These are phyloP conservation scores for Sclerotinia trifoliorum DNA, from an alignment of 2,329 filamentous ascomycete genomes.

Conservation along the genomic window DNA sequence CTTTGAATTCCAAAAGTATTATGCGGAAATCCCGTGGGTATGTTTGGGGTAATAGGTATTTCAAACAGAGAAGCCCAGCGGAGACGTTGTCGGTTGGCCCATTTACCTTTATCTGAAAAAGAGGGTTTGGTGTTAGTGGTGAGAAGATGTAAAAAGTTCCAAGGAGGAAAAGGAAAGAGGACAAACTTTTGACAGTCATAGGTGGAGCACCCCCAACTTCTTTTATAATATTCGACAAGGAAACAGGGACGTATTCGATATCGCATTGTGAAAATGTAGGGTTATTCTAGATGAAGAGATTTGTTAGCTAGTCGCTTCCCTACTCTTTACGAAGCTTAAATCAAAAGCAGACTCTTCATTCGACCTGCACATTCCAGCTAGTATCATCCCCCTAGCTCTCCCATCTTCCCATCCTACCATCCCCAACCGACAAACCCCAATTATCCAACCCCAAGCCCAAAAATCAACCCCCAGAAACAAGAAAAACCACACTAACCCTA, in stretches of 20 bases:
- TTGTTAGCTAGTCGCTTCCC: neutral
- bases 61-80: conserved; percentile 47
- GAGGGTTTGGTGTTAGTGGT: neutral
- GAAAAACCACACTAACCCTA: conserved; percentile 43
- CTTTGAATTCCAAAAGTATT: neutral
- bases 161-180: neutral
- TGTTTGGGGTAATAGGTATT: neutral
- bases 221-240: conserved; percentile 60
- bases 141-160: neutral
- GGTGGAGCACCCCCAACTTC: conserved; percentile 53
- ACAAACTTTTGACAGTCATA: conserved; percentile 54
- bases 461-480: neutral
- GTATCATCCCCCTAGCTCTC: neutral
- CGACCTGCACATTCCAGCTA: too few relatives aligned
- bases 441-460: neutral
- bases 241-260: conserved; percentile 57
- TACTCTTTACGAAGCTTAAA: neutral
- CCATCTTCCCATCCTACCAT: too few relatives aligned
- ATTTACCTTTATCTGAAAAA: conserved; percentile 56
- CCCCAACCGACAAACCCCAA: too few relatives aligned
- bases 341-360: too few relatives aligned
- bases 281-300: conserved; percentile 47
- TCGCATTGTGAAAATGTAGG: conserved; percentile 54
- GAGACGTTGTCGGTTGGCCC: conserved; percentile 52
- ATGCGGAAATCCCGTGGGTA: neutral